Conservation (phyloP, 2,329 filamentous ascomycete species). For the Fusarium sp. region DNA sequence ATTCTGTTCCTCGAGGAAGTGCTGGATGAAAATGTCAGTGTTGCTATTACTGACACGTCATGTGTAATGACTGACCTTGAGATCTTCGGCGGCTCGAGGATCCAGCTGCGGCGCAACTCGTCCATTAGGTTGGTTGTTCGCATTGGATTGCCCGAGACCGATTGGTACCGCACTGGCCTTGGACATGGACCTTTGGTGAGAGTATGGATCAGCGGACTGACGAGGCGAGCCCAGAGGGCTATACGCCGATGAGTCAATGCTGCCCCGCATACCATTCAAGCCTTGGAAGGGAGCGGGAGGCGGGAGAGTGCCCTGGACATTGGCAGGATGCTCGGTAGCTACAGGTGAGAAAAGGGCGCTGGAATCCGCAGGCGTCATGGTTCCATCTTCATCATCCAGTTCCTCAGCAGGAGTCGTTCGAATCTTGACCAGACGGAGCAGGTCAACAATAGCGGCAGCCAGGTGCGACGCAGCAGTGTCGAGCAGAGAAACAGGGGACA, state of each 20-base stretch:
- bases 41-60: background rate
- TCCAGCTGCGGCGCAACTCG: slow-evolving; percentile 56
- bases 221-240: slow-evolving; percentile 78
- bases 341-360: slow-evolving; percentile 75
- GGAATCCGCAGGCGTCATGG: slow-evolving; percentile 73
- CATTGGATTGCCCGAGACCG: slow-evolving; percentile 52
- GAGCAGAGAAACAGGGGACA: slow-evolving; percentile 91
- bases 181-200: slow-evolving; percentile 47
- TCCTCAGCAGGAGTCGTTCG: slow-evolving; percentile 79
- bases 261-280: slow-evolving; percentile 67
- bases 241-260: slow-evolving; percentile 78
- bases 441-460: slow-evolving; percentile 85
- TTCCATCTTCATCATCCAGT: slow-evolving; percentile 79
- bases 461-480: slow-evolving; percentile 95
- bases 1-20: slow-evolving; percentile 86
- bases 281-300: slow-evolving; percentile 70
- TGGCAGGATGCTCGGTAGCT: slow-evolving; percentile 55
- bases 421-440: slow-evolving; percentile 87
- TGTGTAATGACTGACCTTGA: slow-evolving; percentile 55
- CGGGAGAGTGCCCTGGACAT: slow-evolving; percentile 57
- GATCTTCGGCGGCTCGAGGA: slow-evolving; percentile 60
- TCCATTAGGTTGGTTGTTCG: slow-evolving; percentile 56
- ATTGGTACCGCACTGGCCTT: slow-evolving; percentile 52
- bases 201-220: slow-evolving; percentile 63
- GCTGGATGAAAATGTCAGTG: slow-evolving; percentile 56